phyloP scores from a whole-genome alignment of 2,329 filamentous ascomycete species.

The Scopulariopsis brevicaulis region DNA sequence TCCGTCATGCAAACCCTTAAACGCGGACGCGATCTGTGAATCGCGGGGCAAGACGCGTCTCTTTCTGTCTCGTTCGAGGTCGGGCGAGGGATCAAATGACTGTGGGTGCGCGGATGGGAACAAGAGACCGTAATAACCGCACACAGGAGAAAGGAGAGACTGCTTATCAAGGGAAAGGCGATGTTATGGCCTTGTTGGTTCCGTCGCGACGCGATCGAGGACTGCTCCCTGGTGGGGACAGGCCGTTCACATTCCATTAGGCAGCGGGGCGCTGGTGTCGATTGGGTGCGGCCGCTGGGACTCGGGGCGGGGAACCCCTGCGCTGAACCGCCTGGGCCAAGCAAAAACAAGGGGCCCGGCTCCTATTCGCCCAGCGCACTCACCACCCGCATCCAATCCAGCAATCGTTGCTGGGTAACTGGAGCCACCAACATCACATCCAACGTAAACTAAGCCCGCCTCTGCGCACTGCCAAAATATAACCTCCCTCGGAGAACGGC shows the following conservation, averaged over 20 bases:
- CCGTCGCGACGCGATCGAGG: neutral
- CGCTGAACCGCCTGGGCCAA: neutral
- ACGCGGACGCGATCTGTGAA: too few relatives aligned
- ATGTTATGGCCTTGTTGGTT: neutral
- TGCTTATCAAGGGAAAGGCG: too few relatives aligned
- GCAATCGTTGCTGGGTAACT: neutral
- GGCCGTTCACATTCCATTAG: neutral
- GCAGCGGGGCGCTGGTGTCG: neutral
- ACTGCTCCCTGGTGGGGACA: neutral
- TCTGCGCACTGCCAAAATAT: neutral
- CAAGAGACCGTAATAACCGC: too few relatives aligned
- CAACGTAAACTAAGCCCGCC: neutral
- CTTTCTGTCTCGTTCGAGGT: too few relatives aligned
- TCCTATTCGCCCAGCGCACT: neutral
- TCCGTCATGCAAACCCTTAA: too few relatives aligned
- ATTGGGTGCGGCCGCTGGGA: neutral
- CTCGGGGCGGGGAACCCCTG: neutral
- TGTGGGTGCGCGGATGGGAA: too few relatives aligned
- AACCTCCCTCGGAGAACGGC: neutral
- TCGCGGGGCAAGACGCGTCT: too few relatives aligned
- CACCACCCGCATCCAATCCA: neutral
- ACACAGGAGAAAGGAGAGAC: too few relatives aligned
- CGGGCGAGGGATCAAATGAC: too few relatives aligned
- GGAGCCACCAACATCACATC: neutral
- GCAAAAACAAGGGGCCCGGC: neutral